Conservation (phyloP, 2,329 filamentous ascomycete genomes). For the Rhexocercosporidium sp. region DNA sequence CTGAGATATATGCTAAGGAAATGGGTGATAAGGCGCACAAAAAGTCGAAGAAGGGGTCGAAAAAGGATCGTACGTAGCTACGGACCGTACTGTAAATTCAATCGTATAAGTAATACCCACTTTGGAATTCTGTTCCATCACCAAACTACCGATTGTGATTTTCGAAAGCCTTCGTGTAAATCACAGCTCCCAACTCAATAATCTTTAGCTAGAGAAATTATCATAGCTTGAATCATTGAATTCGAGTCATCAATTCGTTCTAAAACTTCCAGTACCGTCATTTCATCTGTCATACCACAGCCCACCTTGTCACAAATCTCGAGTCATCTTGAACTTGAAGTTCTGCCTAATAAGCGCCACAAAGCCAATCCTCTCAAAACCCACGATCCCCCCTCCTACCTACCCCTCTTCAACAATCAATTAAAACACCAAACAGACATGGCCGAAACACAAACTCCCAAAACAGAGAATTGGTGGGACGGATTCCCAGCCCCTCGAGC, state of each 20-base stretch:
- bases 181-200: no score
- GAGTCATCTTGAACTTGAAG: background rate
- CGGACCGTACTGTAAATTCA: background rate
- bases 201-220: no score
- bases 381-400: background rate
- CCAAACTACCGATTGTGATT: background rate
- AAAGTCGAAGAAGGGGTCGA: constrained; percentile 57
- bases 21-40: constrained; percentile 59
- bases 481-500: constrained; percentile 51
- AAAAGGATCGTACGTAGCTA: constrained; percentile 31
- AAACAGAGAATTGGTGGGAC: constrained; percentile 34
- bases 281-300: background rate
- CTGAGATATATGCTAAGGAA: constrained; percentile 66
- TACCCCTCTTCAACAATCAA: background rate
- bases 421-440: constrained; percentile 9
- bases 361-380: background rate
- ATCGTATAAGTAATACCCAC: constrained; percentile 6
- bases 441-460: constrained; percentile 19
- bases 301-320: background rate
- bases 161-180: background rate
- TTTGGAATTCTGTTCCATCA: background rate
- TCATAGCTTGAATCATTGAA: no score
- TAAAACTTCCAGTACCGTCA: background rate
- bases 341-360: constrained; percentile 13
- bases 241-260: background rate